These are phyloP conservation scores for Schizophyllum commune DNA, from an alignment of 1,284 basidiomycete species.

Conservation along the genomic window DNA sequence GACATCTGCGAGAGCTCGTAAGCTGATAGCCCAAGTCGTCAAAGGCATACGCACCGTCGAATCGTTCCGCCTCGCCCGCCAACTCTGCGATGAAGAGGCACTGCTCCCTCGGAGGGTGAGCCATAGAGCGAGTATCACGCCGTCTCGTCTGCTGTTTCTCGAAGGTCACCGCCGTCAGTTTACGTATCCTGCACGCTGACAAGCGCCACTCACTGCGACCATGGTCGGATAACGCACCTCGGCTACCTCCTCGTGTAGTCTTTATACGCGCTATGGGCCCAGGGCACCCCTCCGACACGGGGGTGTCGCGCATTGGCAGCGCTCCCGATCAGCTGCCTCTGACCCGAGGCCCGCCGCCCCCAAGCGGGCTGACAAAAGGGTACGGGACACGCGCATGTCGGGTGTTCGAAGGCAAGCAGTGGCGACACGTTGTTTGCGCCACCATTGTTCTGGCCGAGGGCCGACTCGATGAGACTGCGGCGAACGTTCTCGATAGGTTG, in stretches of 20 bases:
- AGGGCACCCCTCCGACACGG: background rate
- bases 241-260: background rate
- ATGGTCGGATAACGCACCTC: background rate
- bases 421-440: background rate
- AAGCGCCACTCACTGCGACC: background rate
- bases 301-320: background rate
- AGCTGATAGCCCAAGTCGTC: background rate
- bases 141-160: background rate
- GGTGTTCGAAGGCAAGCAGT: background rate
- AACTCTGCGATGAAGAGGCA: conserved; percentile 51
- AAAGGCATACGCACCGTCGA: conserved; percentile 38
- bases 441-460: background rate
- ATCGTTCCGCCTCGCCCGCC: conserved; percentile 60
- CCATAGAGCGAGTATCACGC: background rate
- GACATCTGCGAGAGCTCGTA: conserved; percentile 35
- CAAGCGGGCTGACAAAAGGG: background rate
- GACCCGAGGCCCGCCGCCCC: background rate
- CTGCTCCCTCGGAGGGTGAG: conserved; percentile 14
- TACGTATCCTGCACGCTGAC: background rate
- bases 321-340: background rate
- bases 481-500: background rate
- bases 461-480: background rate
- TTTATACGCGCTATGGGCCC: background rate
- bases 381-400: background rate
- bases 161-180: background rate